Evolutionary conservation across 1,284 basidiomycete species (phyloP).

Genomic region (Ceratobasidium sp.): DNA sequence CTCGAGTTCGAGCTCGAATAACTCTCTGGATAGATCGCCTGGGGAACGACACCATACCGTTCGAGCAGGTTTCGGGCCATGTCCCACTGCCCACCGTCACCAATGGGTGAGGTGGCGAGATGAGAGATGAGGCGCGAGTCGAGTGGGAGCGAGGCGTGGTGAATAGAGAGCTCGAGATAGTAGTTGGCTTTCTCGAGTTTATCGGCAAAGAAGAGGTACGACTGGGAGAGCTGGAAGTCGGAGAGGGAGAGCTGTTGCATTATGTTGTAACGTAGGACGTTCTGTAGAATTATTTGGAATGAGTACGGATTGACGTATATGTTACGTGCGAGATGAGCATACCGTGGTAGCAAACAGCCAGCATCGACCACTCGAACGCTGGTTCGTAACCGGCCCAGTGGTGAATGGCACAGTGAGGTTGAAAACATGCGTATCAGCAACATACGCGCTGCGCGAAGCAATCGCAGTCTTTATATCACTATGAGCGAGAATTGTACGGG

Average conservation of each 20-base stretch:
- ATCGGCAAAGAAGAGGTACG: constrained; percentile 94
- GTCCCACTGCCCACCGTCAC: constrained; percentile 95
- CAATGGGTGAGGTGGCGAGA: constrained; percentile 81
- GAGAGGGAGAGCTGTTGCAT: constrained; percentile 87
- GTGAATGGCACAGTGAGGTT: constrained; percentile 83
- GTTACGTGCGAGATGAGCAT: constrained; percentile 45
- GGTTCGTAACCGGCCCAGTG: constrained; percentile 85
- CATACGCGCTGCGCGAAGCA: constrained; percentile 68
- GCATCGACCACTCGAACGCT: constrained; percentile 87
- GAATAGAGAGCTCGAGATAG: constrained; percentile 88
- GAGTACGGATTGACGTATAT: not conserved
- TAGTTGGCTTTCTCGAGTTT: constrained; percentile 96
- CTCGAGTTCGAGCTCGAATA: constrained; percentile 80
- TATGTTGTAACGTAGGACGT: constrained; percentile 84
- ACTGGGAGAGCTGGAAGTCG: constrained; percentile 91
- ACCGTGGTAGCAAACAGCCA: constrained; percentile 91
- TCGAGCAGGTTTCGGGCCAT: constrained; percentile 91
- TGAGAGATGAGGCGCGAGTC: constrained; percentile 85
- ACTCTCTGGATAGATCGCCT: constrained; percentile 86
- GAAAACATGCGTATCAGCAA: constrained; percentile 84
- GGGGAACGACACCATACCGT: constrained; percentile 87
- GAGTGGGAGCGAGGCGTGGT: constrained; percentile 81
- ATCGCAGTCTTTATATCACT: constrained; percentile 75
- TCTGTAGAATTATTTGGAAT: constrained; percentile 53
- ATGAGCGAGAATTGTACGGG: constrained; percentile 84